phyloP scores from a whole-genome alignment of 441 rosid genomes.

The Francoa sonchifolia region DNA sequence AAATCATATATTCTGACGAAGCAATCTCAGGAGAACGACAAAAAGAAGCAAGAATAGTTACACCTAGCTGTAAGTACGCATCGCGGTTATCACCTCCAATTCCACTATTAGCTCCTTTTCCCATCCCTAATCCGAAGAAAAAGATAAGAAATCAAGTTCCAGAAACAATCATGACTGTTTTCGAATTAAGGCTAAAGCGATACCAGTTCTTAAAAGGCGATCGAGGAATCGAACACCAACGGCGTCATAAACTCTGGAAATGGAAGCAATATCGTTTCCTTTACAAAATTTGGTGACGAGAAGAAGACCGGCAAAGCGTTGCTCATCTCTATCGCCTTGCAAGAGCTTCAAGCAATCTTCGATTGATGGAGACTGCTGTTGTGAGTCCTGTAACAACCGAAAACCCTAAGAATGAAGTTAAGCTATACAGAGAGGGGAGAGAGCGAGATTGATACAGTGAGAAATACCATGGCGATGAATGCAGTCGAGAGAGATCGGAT shows the following conservation, averaged over 20 bases:
- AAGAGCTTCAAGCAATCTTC: constrained; percentile 68
- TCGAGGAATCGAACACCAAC: constrained; percentile 60
- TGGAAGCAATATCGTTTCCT: constrained; percentile 43
- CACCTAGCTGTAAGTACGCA: constrained; percentile 59
- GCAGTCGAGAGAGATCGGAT: too few relatives aligned
- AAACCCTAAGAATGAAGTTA: too few relatives aligned
- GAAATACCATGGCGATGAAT: too few relatives aligned
- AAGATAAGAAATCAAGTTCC: background rate
- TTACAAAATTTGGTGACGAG: constrained; percentile 68
- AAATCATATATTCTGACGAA: constrained; percentile 54
- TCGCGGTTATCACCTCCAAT: constrained; percentile 35
- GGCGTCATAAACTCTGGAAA: constrained; percentile 50
- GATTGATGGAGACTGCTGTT: constrained; percentile 35
- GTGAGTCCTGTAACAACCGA: constrained; percentile 16
- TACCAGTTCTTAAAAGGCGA: constrained; percentile 71
- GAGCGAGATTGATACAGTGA: too few relatives aligned
- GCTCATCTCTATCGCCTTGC: constrained; percentile 86
- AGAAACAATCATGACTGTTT: background rate
- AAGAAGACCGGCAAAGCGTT: constrained; percentile 82
- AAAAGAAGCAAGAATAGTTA: constrained; percentile 66
- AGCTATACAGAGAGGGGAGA: too few relatives aligned
- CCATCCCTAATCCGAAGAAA: constrained; percentile 24
- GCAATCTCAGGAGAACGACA: constrained; percentile 73
- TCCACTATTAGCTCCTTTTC: constrained; percentile 29
- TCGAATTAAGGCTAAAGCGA: background rate